These are phyloP conservation scores for Senna tora DNA, from an alignment of 306 rosid genomes.

Conservation along the genomic window DNA sequence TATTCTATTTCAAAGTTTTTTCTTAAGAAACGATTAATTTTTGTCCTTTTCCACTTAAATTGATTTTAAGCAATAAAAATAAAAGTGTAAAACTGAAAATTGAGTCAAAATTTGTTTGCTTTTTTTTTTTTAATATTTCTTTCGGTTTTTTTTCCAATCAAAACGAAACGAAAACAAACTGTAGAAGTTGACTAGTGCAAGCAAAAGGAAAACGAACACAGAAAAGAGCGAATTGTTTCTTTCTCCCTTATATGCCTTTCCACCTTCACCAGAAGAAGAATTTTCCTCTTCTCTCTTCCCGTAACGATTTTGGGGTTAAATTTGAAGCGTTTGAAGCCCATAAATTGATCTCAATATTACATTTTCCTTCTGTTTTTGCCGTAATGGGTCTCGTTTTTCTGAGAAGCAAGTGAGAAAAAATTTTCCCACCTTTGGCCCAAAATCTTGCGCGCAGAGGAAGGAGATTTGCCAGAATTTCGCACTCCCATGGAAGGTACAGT, in stretches of 20 bases:
- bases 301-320: slow-evolving; percentile 12
- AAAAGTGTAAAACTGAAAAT: background rate
- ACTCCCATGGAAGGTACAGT: slow-evolving; percentile 64
- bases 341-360: background rate
- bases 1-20: background rate
- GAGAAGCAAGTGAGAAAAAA: slow-evolving; percentile 23
- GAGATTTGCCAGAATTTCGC: slow-evolving; percentile 30
- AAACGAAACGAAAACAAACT: background rate
- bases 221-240: background rate
- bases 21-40: background rate
- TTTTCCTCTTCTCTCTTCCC: slow-evolving; percentile 4
- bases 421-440: slow-evolving; percentile 1
- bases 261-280: slow-evolving; percentile 18
- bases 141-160: no score
- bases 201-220: slow-evolving; percentile 35
- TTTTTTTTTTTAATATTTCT: no score
- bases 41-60: background rate
- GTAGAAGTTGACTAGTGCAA: slow-evolving; percentile 41
- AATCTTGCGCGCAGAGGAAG: slow-evolving; percentile 22
- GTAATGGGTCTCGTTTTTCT: slow-evolving; percentile 39
- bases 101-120: slow-evolving; percentile 34
- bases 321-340: slow-evolving; percentile 29
- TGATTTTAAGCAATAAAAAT: background rate
- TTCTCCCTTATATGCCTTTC: slow-evolving; percentile 1
- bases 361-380: slow-evolving; percentile 34